Evolutionary conservation across 2,329 filamentous ascomycete genomes (phyloP), one percentile per base, ranked within the genome.

Genomic region (Cladosporium sp.): DNA sequence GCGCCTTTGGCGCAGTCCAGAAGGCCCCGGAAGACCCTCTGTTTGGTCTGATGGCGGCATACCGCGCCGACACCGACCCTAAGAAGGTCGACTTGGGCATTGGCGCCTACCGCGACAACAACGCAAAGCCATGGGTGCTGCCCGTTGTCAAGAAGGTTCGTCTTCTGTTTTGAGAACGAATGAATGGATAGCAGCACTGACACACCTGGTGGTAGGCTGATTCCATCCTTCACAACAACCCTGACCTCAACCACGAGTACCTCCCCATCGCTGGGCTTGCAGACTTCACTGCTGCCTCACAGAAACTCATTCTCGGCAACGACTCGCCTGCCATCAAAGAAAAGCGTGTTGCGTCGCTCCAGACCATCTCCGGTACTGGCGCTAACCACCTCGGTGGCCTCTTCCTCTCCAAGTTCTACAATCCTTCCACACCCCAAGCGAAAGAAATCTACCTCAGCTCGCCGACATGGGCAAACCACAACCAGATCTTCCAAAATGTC

Each of bases 391-490:
- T 97, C 32, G 93, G 93, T 59, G 91, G 85, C 57, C 84, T 95
- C 61, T 99, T 99, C 83, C 85, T 99, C 54, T 77, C 87, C 70
- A 91, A 86, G 70, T 99, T 97, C 82, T 96, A 89, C 79, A 77
- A 76, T 52, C 71, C 75, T 12, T 64, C 69, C 48, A 68, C 78
- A 65, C 79, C 80, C 66, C 82, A 79, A 73, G 85, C 82, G 60
- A 68, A 68, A 57, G 82, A 84, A 53, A 82, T 95, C 73, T 96
- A 96, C 79, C 79, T 97, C 70, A 96, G 90, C 64, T 88, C 87
- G 70, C 93, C 93, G 47, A 99, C 93, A 55, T 99, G 93, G 93
- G 90, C 88, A 61, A 99, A 99, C 77, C 93, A 99, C 83, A 85
- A 95, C 76, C 93, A 97, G 73, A 96, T 99, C 78, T 96, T 99